Base-by-base conservation (phyloP, 805 yeast species). In the Saturnispora halmiae region DNA sequence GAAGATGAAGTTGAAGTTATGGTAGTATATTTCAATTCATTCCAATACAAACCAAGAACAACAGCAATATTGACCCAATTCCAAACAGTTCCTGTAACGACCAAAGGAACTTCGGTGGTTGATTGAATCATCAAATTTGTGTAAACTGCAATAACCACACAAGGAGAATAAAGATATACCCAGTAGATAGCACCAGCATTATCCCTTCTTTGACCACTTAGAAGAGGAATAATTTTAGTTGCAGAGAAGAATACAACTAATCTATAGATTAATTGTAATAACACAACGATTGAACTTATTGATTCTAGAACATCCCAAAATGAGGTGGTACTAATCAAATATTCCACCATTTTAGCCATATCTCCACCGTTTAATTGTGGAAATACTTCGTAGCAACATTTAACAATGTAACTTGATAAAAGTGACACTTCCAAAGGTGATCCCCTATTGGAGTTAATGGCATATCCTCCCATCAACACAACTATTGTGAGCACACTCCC, bases 81-180 rank as follows among this genome's bases (percentile, higher is more conserved):
- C 56, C 56, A 56, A 20, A 60, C 48, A 34, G 58, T 59, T 25
- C 50, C 58, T 43, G 81, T 81, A 13, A 74, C 66, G 34, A 79
- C 83, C 42, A 82, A 64, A n/a, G 20, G 30, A 13, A 19, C 6
- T 54, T 78, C 81, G 38, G 87, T 85, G 38, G 81, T 77, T 54
- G 86, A 87, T 65, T 85, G 94, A 70, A 92, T 73, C 74, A 90
- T 82, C 51, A 92, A 65, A 58, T 92, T 95, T 2, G 97, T 86
- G 63, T 92, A 92, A 45, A 92, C 95, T 0, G 96, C 95, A 44
- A 92, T 87, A 30, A 92, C 77, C 44, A 92, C 79, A 60, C 96
- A 85, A 2, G 97, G 97, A 28, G 95, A 82, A 60, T 84, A 90
- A 26, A 95, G 79, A 56, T 88, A 87, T 24, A 87, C 70, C 47